These are phyloP conservation scores for Oenanthe javanica DNA, from an alignment of 140 eudicot genomes.

Conservation along the genomic window DNA sequence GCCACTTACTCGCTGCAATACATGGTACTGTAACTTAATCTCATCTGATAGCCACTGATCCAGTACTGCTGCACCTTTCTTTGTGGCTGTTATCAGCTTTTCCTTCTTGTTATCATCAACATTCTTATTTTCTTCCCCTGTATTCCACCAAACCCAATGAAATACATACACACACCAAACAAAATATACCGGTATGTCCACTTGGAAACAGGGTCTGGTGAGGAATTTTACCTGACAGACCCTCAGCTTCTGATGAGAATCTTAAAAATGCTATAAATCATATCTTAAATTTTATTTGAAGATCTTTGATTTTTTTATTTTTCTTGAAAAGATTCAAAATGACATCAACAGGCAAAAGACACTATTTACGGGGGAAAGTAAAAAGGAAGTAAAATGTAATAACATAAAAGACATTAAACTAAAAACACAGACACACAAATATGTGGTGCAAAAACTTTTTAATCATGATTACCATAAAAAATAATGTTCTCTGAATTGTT, in stretches of 20 bases:
- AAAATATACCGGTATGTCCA: not conserved
- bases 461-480: slow-evolving; percentile 25
- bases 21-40: slow-evolving; percentile 76
- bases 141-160: slow-evolving; percentile 9
- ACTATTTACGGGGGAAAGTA: not conserved
- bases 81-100: slow-evolving; percentile 66
- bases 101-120: slow-evolving; percentile 36
- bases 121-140: slow-evolving; percentile 37
- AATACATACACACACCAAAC: not conserved
- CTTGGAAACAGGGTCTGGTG: not conserved
- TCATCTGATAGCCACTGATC: slow-evolving; percentile 73
- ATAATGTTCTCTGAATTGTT: slow-evolving; percentile 17
- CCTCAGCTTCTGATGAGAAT: not conserved
- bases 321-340: not conserved
- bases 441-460: not conserved
- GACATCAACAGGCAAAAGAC: not conserved
- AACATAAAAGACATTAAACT: not conserved
- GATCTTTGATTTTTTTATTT: not conserved
- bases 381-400: no score
- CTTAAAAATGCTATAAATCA: not conserved
- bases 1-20: slow-evolving; percentile 56
- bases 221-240: not conserved
- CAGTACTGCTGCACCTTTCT: slow-evolving; percentile 94
- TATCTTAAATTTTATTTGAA: not conserved
- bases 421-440: not conserved